Percentiles rank a stretch among this genome's conserved stretches.
Conservation (phyloP, 192 early-diverging fungal species). For the Coemansia javaensis region DNA sequence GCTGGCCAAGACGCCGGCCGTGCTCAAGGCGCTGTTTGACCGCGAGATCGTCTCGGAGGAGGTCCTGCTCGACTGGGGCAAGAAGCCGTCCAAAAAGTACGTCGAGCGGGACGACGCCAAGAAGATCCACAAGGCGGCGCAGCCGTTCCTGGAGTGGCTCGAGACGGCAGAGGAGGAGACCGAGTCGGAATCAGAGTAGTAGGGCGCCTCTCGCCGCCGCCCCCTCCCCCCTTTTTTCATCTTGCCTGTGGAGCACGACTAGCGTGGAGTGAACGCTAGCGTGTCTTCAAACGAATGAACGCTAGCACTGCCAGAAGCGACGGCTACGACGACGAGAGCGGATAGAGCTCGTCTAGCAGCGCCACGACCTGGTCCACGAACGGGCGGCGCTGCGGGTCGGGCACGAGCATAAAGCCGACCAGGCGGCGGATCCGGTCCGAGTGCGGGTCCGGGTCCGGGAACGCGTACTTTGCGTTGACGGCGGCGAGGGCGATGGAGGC, state of each 20-base stretch:
- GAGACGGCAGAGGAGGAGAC: conserved; percentile 80
- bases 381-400: conserved; percentile 55
- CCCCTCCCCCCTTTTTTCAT: neutral
- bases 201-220: neutral
- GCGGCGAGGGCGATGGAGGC: conserved; percentile 70
- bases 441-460: conserved; percentile 53
- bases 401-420: conserved; percentile 58
- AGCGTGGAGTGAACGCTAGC: too few species aligned
- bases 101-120: conserved; percentile 77
- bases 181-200: conserved; percentile 36
- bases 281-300: neutral
- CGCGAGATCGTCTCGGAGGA: conserved; percentile 91
- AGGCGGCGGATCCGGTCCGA: conserved; percentile 53
- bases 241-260: conserved; percentile 2
- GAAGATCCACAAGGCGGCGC: conserved; percentile 77
- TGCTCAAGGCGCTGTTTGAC: conserved; percentile 88
- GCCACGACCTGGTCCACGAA: conserved; percentile 57
- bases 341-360: conserved; percentile 24
- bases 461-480: conserved; percentile 56
- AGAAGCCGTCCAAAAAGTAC: conserved; percentile 76
- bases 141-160: conserved; percentile 89
- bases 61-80: conserved; percentile 82
- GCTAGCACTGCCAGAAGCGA: too few species aligned
- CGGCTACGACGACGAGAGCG: neutral
- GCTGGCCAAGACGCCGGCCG: conserved; percentile 63